Evolutionary conservation across 2,329 filamentous ascomycete genomes (phyloP), one percentile per base, ranked within the genome.

Genomic region (Elsinoe batatas): DNA sequence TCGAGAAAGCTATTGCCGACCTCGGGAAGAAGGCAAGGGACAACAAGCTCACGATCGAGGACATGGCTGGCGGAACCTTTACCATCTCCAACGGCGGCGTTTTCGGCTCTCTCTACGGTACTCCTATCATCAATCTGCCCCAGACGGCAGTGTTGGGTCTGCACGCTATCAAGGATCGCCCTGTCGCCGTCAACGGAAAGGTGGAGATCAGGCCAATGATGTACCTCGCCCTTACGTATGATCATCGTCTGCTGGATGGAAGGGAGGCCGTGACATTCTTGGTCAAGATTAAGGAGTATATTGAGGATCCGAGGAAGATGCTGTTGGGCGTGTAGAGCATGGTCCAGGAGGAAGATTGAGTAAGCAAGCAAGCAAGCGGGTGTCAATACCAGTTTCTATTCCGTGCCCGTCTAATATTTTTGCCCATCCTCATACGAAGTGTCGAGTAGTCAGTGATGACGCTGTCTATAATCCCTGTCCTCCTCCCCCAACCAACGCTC

Each of bases 41-140:
- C 68, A 86, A 87, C 71, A 97, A 97, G 76, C 81, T 98, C 62
- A 97, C 93, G 2, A 96, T 98, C 65, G 93, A 98, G 75, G 93
- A 98, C 69, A 96, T 98, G 90, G 93, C 93, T 58, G 93, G 93
- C 58, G 93, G 93, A 61, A 96, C 91, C 35, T 98, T 96, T 73
- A 97, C 93, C 59, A 96, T 96, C 76, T 93, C 87, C 78, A 97
- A 96, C 70, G 83, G 93, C 57, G 93, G 93, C 63, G 91, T 98
- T 53, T 98, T 98, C 66, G 93, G 93, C 57, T 96, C 91, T 12
- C 78, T 97, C 58, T 94, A 95, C 87, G 93, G 93, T 51, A 98
- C 93, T 0, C 93, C 93, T 8, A 97, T 98, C 69, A 97, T 98
- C 78, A 98, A 98, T 74, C 78, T 95, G 47, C 91, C 91, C 12